phyloP scores from a whole-genome alignment of 257 asterid species.

The Solanum clarkiae region DNA sequence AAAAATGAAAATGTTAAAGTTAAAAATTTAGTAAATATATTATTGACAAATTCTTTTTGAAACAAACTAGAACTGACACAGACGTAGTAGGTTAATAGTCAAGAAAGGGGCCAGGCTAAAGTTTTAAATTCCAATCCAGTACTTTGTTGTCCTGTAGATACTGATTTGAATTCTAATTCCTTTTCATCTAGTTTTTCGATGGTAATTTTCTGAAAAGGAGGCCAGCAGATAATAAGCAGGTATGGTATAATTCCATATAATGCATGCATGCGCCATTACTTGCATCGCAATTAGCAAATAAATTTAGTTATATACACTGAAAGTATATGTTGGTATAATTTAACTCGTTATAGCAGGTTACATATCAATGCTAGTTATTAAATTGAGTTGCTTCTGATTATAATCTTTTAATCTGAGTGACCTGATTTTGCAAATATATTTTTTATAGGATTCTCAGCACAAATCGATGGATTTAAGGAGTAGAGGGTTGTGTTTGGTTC shows the following conservation, averaged over 20 bases:
- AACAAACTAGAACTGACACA: background rate
- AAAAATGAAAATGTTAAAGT: background rate
- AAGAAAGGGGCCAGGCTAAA: background rate
- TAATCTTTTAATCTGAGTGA: background rate
- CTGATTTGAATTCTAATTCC: background rate
- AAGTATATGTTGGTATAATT: background rate
- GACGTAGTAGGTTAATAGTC: background rate
- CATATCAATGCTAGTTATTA: background rate
- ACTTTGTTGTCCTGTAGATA: background rate
- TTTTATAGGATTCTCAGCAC: conserved; percentile 27
- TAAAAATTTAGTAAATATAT: background rate
- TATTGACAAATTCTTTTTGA: background rate
- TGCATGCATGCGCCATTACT: background rate
- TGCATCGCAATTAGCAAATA: background rate
- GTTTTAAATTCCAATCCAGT: background rate
- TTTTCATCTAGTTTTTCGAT: conserved; percentile 4
- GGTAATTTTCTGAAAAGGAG: conserved; percentile 1
- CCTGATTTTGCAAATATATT: background rate
- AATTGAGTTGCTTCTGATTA: background rate
- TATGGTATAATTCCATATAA: background rate
- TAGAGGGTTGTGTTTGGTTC: conserved; percentile 80
- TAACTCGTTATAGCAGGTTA: background rate
- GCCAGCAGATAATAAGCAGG: conserved; percentile 1
- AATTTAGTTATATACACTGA: background rate
- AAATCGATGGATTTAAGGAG: conserved; percentile 44